Evolutionary conservation across 2,329 filamentous ascomycete genomes (phyloP).

Genomic region (Fusarium cicatricum): DNA sequence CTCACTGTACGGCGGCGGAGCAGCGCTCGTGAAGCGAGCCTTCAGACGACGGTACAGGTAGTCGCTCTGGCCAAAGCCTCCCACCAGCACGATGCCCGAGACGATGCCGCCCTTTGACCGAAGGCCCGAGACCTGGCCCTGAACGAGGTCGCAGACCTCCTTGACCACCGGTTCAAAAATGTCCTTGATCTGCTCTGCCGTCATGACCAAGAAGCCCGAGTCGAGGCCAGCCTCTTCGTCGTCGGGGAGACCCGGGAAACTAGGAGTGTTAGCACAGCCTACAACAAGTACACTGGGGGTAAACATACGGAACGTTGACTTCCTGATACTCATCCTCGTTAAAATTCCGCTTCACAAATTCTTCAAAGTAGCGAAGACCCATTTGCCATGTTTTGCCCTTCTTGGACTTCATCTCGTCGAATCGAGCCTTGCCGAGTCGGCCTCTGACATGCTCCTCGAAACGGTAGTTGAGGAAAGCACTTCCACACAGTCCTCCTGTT

Average conservation of each 20-base stretch:
- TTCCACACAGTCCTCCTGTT: constrained; percentile 79
- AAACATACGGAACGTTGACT: constrained; percentile 74
- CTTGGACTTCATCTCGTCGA: constrained; percentile 79
- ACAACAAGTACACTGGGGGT: rapidly evolving
- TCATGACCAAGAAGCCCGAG: constrained; percentile 79
- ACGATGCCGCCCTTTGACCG: constrained; percentile 68
- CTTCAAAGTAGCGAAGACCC: constrained; percentile 82
- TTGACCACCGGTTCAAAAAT: constrained; percentile 81
- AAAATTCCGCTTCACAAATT: constrained; percentile 86
- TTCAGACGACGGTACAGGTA: constrained; percentile 78
- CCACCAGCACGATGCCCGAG: constrained; percentile 81
- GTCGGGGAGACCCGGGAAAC: constrained; percentile 77
- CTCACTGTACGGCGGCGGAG: constrained; percentile 72
- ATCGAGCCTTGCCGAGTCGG: constrained; percentile 71
- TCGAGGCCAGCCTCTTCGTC: constrained; percentile 79
- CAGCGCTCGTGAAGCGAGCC: constrained; percentile 68
- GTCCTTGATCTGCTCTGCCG: constrained; percentile 71
- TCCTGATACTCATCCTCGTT: constrained; percentile 80
- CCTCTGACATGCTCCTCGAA: constrained; percentile 80
- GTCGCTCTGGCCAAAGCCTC: constrained; percentile 82
- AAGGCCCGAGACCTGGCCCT: constrained; percentile 72
- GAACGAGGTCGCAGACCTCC: constrained; percentile 72
- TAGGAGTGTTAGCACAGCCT: constrained; percentile 38
- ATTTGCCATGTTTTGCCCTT: constrained; percentile 83
- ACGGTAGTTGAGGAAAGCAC: constrained; percentile 80